These are phyloP conservation scores for Cymbopogon citratus DNA, from an alignment of 176 grass and related monocot genomes.

Conservation along the genomic window DNA sequence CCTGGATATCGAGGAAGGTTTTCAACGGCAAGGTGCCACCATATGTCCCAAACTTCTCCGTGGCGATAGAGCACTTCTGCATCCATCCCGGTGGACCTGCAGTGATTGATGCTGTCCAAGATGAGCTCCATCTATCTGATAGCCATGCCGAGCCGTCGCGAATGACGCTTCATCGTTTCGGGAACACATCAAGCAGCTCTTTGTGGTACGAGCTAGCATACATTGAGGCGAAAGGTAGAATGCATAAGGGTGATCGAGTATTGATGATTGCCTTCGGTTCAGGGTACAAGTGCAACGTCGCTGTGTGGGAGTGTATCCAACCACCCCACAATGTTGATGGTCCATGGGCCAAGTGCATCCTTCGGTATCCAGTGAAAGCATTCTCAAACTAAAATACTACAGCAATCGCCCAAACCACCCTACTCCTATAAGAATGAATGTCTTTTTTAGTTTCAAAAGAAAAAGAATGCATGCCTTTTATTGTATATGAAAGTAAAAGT, in stretches of 20 bases:
- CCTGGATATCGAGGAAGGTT: background rate
- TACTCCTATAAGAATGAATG: too few relatives aligned
- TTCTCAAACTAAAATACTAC: too few relatives aligned
- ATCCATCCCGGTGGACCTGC: background rate
- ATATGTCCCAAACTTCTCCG: background rate
- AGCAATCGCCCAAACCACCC: too few relatives aligned
- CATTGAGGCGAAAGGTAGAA: background rate
- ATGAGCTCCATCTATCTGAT: background rate
- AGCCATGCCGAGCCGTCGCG: background rate
- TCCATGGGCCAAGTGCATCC: too few relatives aligned
- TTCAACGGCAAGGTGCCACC: background rate
- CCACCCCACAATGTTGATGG: background rate
- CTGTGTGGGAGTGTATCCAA: background rate
- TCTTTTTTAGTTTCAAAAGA: too few relatives aligned
- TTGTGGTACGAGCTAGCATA: conserved; percentile 12
- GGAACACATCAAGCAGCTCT: conserved; percentile 13
- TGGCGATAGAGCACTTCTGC: background rate
- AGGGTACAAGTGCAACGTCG: background rate
- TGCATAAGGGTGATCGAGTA: background rate
- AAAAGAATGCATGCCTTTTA: too few relatives aligned
- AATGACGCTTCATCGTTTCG: conserved; percentile 10
- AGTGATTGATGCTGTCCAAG: background rate
- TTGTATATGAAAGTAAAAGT: too few relatives aligned
- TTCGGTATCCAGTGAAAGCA: too few relatives aligned
- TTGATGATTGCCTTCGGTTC: background rate